phyloP scores from a whole-genome alignment of 768 basidiomycete genomes.

The Exsudoporus frostii region DNA sequence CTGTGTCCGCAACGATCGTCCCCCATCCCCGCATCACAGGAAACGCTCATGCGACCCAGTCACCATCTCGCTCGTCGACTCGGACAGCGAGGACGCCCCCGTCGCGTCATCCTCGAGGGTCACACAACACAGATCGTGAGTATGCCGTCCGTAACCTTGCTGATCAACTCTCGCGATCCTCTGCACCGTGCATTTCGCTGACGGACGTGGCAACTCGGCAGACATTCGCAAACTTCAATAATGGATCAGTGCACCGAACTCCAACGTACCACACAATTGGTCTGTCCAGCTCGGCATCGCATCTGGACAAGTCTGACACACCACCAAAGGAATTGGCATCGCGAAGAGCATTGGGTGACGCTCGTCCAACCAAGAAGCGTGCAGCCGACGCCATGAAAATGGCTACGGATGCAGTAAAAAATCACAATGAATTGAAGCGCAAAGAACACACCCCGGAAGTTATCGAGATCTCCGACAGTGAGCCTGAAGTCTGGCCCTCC shows the following conservation, averaged over 20 bases:
- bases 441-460: slow-evolving; percentile 14
- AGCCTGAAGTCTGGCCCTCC: slow-evolving; percentile 16
- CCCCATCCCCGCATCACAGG: slow-evolving; percentile 5
- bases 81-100: slow-evolving; percentile 9
- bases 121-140: slow-evolving; percentile 3
- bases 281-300: slow-evolving; percentile 1
- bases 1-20: slow-evolving; percentile 14
- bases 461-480: slow-evolving; percentile 32
- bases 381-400: slow-evolving; percentile 17
- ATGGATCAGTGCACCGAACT: slow-evolving; percentile 16
- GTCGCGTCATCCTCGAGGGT: slow-evolving; percentile 1
- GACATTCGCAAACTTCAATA: not conserved
- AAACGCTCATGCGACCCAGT: slow-evolving; percentile 11
- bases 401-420: slow-evolving; percentile 8
- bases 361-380: slow-evolving; percentile 21
- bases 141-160: not conserved
- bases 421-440: slow-evolving; percentile 20
- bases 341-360: slow-evolving; percentile 11
- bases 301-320: slow-evolving; percentile 4
- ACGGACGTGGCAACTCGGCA: not conserved
- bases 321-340: slow-evolving; percentile 22
- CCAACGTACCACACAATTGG: slow-evolving; percentile 23
- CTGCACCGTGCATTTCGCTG: not conserved
- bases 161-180: not conserved
- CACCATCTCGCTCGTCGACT: slow-evolving; percentile 17